These are phyloP conservation scores for Podaxis rugospora DNA, from an alignment of 768 basidiomycete species.

Conservation along the genomic window DNA sequence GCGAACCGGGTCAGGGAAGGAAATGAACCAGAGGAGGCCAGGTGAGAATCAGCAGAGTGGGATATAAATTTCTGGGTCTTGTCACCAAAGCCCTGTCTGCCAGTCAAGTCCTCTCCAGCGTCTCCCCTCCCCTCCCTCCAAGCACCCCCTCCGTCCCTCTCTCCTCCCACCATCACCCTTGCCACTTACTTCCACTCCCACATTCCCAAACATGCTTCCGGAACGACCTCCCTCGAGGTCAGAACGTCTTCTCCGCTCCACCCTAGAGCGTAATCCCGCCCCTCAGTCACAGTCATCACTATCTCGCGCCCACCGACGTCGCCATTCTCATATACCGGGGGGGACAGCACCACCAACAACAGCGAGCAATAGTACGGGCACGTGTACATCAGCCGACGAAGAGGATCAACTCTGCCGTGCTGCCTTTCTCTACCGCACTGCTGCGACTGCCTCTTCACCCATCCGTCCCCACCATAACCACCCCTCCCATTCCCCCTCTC, in stretches of 20 bases:
- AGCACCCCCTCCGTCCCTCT: neutral
- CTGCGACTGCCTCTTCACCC: slow-evolving; percentile 6
- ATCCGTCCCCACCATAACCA: neutral
- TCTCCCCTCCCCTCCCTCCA: neutral
- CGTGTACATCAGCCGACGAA: slow-evolving; percentile 4
- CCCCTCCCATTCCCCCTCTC: slow-evolving; percentile 3
- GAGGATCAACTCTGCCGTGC: slow-evolving; percentile 10
- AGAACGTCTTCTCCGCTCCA: slow-evolving; percentile 15
- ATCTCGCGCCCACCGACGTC: slow-evolving; percentile 3
- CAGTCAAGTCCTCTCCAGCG: neutral
- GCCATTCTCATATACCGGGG: slow-evolving; percentile 9
- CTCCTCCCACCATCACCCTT: neutral
- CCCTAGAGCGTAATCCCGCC: slow-evolving; percentile 11
- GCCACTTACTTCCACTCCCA: neutral
- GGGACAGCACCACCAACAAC: neutral
- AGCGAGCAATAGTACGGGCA: neutral
- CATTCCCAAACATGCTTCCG: neutral
- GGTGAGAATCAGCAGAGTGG: neutral
- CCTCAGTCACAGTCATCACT: slow-evolving; percentile 2
- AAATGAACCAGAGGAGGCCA: neutral
- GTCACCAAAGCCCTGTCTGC: neutral
- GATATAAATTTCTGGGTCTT: neutral
- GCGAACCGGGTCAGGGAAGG: neutral
- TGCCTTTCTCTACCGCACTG: slow-evolving; percentile 13
- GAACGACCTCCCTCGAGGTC: slow-evolving; percentile 14